These are phyloP conservation scores for Aspergillus saccharolyticus DNA, from an alignment of 495 filamentous ascomycete species.

Conservation along the genomic window DNA sequence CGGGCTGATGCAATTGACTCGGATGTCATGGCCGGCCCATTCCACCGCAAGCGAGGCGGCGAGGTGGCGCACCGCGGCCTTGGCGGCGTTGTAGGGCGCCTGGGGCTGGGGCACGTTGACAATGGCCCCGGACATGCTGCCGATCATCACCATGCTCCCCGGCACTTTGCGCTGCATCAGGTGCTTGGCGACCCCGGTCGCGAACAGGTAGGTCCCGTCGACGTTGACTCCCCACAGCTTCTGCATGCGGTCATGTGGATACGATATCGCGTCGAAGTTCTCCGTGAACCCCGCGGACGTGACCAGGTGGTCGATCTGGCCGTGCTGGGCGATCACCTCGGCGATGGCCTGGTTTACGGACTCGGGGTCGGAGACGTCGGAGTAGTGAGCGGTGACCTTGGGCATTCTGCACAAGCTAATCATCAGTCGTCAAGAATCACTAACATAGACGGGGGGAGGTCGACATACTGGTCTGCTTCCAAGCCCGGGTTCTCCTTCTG, in stretches of 20 bases:
- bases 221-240: conserved; percentile 95
- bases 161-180: conserved; percentile 73
- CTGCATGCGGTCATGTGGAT: conserved; percentile 81
- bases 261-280: conserved; percentile 85
- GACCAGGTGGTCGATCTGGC: conserved; percentile 84
- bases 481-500: conserved; percentile 70
- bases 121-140: conserved; percentile 86
- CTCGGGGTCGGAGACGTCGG: conserved; percentile 73
- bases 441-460: not conserved
- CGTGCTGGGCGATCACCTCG: conserved; percentile 66
- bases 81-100: conserved; percentile 84
- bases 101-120: conserved; percentile 95
- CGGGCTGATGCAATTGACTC: conserved; percentile 87
- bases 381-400: conserved; percentile 82
- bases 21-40: conserved; percentile 78
- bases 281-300: conserved; percentile 95
- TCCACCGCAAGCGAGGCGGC: conserved; percentile 78
- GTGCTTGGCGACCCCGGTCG: conserved; percentile 78
- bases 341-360: conserved; percentile 68
- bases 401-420: conserved; percentile 50
- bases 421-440: too few relatives aligned
- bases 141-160: conserved; percentile 91
- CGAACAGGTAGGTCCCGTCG: conserved; percentile 88
- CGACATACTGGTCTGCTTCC: conserved; percentile 49
- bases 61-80: conserved; percentile 83